Evolutionary conservation across 345 rosid species (phyloP).

Genomic region (Ailanthus altissimus): DNA sequence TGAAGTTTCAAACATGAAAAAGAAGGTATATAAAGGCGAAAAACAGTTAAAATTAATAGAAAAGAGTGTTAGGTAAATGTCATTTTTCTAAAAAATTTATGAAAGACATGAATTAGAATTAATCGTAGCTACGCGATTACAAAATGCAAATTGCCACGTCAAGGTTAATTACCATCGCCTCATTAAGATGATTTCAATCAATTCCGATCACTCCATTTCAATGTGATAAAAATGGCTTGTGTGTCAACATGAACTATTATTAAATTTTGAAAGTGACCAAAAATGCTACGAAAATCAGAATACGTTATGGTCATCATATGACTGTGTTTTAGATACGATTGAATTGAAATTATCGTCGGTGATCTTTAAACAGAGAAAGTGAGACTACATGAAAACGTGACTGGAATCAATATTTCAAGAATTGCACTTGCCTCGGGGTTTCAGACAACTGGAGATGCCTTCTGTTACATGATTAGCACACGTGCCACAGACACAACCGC

Average conservation of each 20-base stretch:
- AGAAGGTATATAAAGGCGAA: not conserved
- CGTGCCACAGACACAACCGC: slow-evolving; percentile 32
- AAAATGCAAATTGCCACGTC: slow-evolving; percentile 6
- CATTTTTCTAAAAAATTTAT: too few relatives aligned
- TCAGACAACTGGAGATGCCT: slow-evolving; percentile 19
- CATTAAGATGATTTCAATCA: slow-evolving; percentile 2
- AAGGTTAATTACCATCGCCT: not conserved
- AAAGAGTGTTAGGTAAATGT: too few relatives aligned
- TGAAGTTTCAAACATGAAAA: not conserved
- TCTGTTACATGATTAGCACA: slow-evolving; percentile 20
- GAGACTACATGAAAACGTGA: not conserved
- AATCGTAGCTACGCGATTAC: slow-evolving; percentile 9
- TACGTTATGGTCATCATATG: not conserved
- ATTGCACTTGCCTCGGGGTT: slow-evolving; percentile 25
- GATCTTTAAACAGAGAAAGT: not conserved
- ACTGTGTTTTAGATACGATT: not conserved
- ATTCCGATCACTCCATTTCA: slow-evolving; percentile 22
- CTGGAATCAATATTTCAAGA: not conserved
- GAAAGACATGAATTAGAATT: not conserved
- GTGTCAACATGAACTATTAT: not conserved
- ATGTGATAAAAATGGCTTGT: too few relatives aligned
- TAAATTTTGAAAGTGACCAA: slow-evolving; percentile 20
- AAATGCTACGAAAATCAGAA: not conserved
- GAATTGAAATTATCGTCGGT: not conserved
- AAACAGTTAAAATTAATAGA: too few relatives aligned